phyloP scores from a whole-genome alignment of 768 basidiomycete genomes.

The Cystoderma amianthinum region DNA sequence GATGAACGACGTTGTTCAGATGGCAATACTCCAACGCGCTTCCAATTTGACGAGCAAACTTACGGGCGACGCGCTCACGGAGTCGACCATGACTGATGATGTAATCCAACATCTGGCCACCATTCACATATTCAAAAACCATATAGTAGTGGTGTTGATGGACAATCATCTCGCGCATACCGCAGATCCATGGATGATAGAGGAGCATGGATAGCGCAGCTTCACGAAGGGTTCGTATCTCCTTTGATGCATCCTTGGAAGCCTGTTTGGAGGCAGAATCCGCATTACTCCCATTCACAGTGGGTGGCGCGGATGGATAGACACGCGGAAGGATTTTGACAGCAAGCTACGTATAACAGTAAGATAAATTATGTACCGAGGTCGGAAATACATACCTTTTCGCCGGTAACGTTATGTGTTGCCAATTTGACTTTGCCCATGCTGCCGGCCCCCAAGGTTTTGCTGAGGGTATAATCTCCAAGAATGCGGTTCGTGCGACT shows the following conservation, averaged over 20 bases:
- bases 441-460: slow-evolving; percentile 94
- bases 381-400: slow-evolving; percentile 62
- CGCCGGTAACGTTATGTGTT: slow-evolving; percentile 79
- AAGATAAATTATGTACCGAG: slow-evolving; percentile 5
- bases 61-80: slow-evolving; percentile 90
- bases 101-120: slow-evolving; percentile 99
- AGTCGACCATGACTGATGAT: slow-evolving; percentile 97
- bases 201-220: slow-evolving; percentile 92
- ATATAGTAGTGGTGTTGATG: slow-evolving; percentile 99
- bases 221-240: slow-evolving; percentile 92
- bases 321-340: slow-evolving; percentile 96
- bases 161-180: slow-evolving; percentile 98
- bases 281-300: slow-evolving; percentile 33
- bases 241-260: slow-evolving; percentile 88
- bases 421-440: slow-evolving; percentile 99
- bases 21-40: slow-evolving; percentile 97
- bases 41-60: slow-evolving; percentile 96
- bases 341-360: slow-evolving; percentile 58
- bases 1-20: slow-evolving; percentile 94
- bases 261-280: slow-evolving; percentile 68
- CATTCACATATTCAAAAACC: slow-evolving; percentile 98
- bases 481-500: slow-evolving; percentile 55
- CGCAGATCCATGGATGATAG: slow-evolving; percentile 98
- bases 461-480: slow-evolving; percentile 93
- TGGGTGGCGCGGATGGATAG: slow-evolving; percentile 48